Conservation (phyloP, 352 stramenopile species). For the Phytophthora hybrid region DNA sequence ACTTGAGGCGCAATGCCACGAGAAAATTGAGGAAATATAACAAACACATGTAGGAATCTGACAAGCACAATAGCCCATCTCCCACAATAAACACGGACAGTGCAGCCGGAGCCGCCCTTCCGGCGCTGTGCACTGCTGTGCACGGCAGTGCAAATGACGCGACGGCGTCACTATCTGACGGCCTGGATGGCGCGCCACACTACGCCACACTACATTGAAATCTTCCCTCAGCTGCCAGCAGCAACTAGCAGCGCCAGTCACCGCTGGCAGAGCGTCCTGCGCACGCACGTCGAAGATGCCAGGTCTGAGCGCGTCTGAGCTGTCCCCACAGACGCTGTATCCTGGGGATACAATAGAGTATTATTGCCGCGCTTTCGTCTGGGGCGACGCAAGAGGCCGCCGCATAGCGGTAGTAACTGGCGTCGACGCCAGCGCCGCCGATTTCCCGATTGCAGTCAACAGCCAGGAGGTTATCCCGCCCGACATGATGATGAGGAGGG, state of each 20-base stretch:
- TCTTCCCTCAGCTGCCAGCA: background rate
- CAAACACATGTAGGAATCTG: background rate
- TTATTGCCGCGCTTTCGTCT: no score
- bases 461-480: no score
- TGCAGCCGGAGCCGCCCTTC: background rate
- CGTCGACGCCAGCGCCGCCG: no score
- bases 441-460: no score
- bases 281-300: no score
- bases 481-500: no score
- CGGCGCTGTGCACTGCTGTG: background rate
- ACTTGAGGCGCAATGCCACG: constrained; percentile 5
- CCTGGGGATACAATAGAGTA: no score
- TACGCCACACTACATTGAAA: background rate
- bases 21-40: constrained; percentile 12
- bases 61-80: background rate
- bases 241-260: background rate
- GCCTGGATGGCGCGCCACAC: background rate
- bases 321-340: no score
- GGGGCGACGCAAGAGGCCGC: no score
- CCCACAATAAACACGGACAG: constrained; percentile 4
- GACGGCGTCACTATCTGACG: background rate
- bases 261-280: no score
- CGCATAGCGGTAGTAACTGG: no score
- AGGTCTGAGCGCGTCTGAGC: no score
- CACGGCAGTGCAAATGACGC: background rate